Evolutionary conservation across 2,329 filamentous ascomycete species (phyloP), one percentile per base, ranked within the genome.

Genomic region (Fusarium sp.): DNA sequence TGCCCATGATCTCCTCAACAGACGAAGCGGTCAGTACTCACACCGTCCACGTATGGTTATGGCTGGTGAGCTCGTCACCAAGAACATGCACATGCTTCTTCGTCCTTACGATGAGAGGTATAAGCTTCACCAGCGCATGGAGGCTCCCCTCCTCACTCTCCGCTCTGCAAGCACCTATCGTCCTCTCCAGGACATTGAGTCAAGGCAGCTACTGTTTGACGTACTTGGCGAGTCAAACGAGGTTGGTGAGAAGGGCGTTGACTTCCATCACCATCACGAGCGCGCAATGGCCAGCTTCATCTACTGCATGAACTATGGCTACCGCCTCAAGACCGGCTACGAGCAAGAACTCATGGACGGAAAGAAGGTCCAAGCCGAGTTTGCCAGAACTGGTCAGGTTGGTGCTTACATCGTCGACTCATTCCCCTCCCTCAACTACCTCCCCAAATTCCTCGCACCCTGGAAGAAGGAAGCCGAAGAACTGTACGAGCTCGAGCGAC

Each of bases 151-250:
- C 18, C 80, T 84, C 0, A 79, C 72, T 4, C 54, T 69, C 0
- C 74, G 70, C 67, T 81, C 77, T 42, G 81, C 61, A 56, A 75
- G 75, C 3, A 80, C 79, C 0, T 87, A 87, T 65, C 79, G 79
- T 18, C 77, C 80, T 0, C 71, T 88, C 0, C 85, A 87, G 70
- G 84, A 86, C 11, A 79, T 87, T 7, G 87, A 88, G 70, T 84
- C 82, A 31, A 84, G 81, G 62, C 85, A 87, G 60, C 71, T 87
- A 1, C 67, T 87, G 1, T 78, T 78, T 18, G 84, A 87, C 14
- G 74, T 87, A 0, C 69, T 87, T 2, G 63, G 79, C 58, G 78
- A 79, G 20, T 56, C 35, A 7, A 35, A 62, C 9, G 35, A 60
- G 11, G 20, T 16, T 6, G 80, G 78, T 0, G 67, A 67, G 6